These are phyloP conservation scores for Camellia sinensis DNA, from an alignment of 148 eudicot species.

Conservation along the genomic window DNA sequence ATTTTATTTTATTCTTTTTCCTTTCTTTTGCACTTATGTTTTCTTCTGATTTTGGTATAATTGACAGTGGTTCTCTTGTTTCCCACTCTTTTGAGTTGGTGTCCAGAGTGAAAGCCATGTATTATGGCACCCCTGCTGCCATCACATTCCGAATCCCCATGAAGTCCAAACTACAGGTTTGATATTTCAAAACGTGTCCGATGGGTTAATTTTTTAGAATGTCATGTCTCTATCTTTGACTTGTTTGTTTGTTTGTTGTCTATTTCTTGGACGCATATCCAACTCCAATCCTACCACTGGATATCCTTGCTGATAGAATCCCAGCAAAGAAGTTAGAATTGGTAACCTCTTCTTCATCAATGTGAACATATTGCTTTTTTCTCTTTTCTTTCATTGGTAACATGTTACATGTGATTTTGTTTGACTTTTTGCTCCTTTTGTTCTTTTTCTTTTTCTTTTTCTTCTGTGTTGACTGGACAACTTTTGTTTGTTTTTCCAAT, in stretches of 20 bases:
- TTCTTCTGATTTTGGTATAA: conserved; percentile 4
- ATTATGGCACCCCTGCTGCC: conserved; percentile 51
- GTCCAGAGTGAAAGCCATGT: conserved; percentile 43
- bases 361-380: not conserved
- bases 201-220: not conserved
- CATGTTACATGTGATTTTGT: not conserved
- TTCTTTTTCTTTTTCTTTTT: no score
- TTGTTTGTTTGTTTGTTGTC: not conserved
- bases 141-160: conserved; percentile 50
- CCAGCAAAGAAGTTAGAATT: conserved; percentile 33
- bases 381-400: not conserved
- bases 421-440: not conserved
- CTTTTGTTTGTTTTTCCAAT: not conserved
- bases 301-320: conserved; percentile 34
- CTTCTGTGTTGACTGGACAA: not conserved
- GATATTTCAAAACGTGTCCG: conserved; percentile 4
- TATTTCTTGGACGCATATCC: conserved; percentile 54
- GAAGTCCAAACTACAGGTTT: conserved; percentile 50
- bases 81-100: conserved; percentile 60
- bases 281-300: conserved; percentile 49
- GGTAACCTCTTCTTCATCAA: conserved; percentile 29
- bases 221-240: not conserved
- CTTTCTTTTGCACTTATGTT: not conserved
- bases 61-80: conserved; percentile 47
- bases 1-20: not conserved